A percentile compares a stretch with the other conserved stretches of the same genome.
These are phyloP conservation scores for Glarea lozoyensis DNA, from an alignment of 495 filamentous ascomycete genomes.

Conservation along the genomic window DNA sequence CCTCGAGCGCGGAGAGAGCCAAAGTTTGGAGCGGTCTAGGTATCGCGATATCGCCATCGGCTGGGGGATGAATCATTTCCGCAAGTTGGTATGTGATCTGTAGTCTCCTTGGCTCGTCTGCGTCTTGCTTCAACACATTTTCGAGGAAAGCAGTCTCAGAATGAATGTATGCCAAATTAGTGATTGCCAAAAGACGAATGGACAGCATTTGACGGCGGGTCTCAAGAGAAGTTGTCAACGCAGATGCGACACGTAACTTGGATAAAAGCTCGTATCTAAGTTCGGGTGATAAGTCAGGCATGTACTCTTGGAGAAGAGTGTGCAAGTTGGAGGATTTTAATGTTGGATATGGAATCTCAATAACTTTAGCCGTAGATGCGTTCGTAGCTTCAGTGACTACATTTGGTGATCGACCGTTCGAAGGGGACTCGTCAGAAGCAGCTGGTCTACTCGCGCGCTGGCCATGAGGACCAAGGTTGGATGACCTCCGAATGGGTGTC, in stretches of 20 bases:
- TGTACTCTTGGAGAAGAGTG: constrained; percentile 53
- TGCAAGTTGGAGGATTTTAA: constrained; percentile 54
- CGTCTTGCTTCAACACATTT: constrained; percentile 78
- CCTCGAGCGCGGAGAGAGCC: constrained; percentile 71
- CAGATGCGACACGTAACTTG: constrained; percentile 71
- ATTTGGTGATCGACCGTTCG: constrained; percentile 12
- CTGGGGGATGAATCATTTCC: constrained; percentile 73
- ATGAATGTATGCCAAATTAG: constrained; percentile 86
- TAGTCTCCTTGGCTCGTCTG: constrained; percentile 80
- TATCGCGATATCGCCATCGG: constrained; percentile 54
- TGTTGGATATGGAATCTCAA: constrained; percentile 61
- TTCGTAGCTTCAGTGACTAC: constrained; percentile 43
- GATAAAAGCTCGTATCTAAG: constrained; percentile 80
- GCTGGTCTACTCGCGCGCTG: constrained; percentile 14
- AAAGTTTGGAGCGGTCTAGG: constrained; percentile 75
- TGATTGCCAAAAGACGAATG: constrained; percentile 77
- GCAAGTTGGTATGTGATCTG: constrained; percentile 89
- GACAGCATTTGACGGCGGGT: constrained; percentile 69
- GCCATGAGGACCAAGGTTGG: constrained; percentile 21
- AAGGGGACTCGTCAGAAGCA: constrained; percentile 15
- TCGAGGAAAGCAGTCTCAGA: constrained; percentile 69
- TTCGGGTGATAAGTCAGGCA: constrained; percentile 60
- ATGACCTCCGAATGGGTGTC: constrained; percentile 36
- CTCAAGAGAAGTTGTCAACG: constrained; percentile 53
- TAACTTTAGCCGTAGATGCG: constrained; percentile 39